A percentile compares a stretch with the other conserved stretches of the same genome.
phyloP scores from a whole-genome alignment of 306 rosid genomes.

The Urtica urens region DNA sequence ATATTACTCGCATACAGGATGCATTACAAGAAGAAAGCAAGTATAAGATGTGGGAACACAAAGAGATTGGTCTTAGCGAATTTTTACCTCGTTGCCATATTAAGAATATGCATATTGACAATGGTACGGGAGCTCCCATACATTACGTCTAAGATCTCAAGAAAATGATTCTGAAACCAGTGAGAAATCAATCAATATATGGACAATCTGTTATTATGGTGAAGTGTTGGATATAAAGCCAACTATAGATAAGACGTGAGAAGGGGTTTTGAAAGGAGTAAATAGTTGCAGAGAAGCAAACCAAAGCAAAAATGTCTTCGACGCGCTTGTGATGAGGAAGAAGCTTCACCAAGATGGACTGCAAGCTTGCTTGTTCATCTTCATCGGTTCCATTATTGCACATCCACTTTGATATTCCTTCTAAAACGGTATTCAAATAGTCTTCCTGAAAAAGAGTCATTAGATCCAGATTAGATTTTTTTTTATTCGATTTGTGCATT shows the following conservation, averaged over 20 bases:
- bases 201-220: too few relatives aligned
- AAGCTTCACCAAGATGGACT: conserved; percentile 75
- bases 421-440: conserved; percentile 52
- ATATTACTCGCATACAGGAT: not conserved
- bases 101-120: conserved; percentile 68
- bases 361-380: conserved; percentile 62
- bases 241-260: conserved; percentile 1
- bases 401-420: conserved; percentile 50
- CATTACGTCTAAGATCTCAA: conserved; percentile 61
- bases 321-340: conserved; percentile 46
- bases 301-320: conserved; percentile 60
- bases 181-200: too few relatives aligned
- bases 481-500: not conserved
- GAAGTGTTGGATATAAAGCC: not conserved
- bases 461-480: conserved; percentile 10
- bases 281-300: conserved; percentile 18
- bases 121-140: conserved; percentile 51
- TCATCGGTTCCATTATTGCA: conserved; percentile 32
- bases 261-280: not conserved
- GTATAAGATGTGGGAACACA: too few relatives aligned
- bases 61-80: too few relatives aligned
- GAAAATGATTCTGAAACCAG: conserved; percentile 57
- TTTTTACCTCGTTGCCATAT: conserved; percentile 75
- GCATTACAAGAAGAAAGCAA: not conserved
- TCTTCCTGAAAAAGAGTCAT: conserved; percentile 48